These are phyloP conservation scores for Phytophthora multivora DNA, from an alignment of 352 stramenopile species.

Conservation along the genomic window DNA sequence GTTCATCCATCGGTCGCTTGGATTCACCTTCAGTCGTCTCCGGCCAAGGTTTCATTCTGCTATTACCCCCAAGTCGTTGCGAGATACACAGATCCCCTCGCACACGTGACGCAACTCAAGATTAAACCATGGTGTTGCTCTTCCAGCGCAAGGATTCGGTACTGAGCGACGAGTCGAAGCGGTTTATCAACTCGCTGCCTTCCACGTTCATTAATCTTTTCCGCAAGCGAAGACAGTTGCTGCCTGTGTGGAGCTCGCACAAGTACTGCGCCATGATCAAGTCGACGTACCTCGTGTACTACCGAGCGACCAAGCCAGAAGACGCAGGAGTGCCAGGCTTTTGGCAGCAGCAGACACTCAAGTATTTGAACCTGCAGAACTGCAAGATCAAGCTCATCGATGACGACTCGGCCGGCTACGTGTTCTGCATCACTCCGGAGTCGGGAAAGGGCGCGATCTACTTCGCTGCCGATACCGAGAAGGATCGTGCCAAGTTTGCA, in stretches of 20 bases:
- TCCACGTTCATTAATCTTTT: constrained; percentile 87
- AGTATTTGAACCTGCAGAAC: constrained; percentile 82
- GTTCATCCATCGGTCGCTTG: constrained; percentile 18
- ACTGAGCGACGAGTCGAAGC: constrained; percentile 80
- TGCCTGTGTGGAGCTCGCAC: constrained; percentile 83
- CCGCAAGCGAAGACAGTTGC: constrained; percentile 79
- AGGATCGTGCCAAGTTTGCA: constrained; percentile 83
- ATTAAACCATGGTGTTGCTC: constrained; percentile 74
- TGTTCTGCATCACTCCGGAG: constrained; percentile 77
- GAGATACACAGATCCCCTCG: constrained; percentile 1
- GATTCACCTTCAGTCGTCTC: constrained; percentile 5
- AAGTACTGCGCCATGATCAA: constrained; percentile 91
- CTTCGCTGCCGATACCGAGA: constrained; percentile 85
- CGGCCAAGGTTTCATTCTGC: constrained; percentile 17
- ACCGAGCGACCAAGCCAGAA: constrained; percentile 68
- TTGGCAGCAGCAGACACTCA: constrained; percentile 44
- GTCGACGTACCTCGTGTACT: constrained; percentile 85
- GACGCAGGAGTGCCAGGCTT: constrained; percentile 32
- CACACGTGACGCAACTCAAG: background rate
- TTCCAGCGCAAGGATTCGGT: constrained; percentile 74
- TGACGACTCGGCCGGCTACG: constrained; percentile 79
- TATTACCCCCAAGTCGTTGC: constrained; percentile 14
- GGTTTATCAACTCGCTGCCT: constrained; percentile 84
- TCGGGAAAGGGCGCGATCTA: constrained; percentile 67
- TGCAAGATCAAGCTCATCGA: constrained; percentile 81